Conservation (phyloP, 176 grass and related monocot species). For the Zoysia japonica region DNA sequence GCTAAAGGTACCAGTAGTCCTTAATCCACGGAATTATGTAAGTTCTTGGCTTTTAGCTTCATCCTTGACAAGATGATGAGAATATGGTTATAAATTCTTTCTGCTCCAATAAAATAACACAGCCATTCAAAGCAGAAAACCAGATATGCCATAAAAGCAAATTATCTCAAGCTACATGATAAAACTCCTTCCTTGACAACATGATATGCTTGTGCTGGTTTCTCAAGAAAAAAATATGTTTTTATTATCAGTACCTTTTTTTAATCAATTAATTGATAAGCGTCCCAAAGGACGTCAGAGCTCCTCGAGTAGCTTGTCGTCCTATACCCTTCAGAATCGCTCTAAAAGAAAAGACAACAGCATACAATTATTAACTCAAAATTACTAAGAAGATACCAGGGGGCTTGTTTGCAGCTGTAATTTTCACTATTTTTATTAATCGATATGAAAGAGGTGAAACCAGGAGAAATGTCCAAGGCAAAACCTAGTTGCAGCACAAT, state of each 20-base stretch:
- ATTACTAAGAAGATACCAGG: not conserved
- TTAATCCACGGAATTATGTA: conserved; percentile 43
- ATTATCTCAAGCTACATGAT: not conserved
- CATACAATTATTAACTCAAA: conserved; percentile 29
- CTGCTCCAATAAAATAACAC: conserved; percentile 38
- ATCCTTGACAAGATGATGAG: conserved; percentile 38
- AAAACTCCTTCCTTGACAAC: not conserved
- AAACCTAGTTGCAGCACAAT: conserved; percentile 45
- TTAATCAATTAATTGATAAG: conserved; percentile 31
- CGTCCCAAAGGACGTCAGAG: conserved; percentile 9
- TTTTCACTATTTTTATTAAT: conserved; percentile 39
- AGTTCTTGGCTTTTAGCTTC: conserved; percentile 37
- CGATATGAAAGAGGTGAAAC: conserved; percentile 47
- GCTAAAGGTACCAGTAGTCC: conserved; percentile 42
- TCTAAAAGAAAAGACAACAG: conserved; percentile 44
- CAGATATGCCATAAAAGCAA: conserved; percentile 30
- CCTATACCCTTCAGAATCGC: conserved; percentile 19
- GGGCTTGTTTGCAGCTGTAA: conserved; percentile 29
- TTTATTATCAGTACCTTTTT: conserved; percentile 39
- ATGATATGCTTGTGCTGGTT: not conserved
- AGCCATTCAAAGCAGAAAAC: conserved; percentile 33
- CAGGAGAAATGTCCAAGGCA: conserved; percentile 47
- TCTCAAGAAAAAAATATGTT: not conserved
- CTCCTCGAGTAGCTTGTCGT: conserved; percentile 34
- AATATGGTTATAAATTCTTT: conserved; percentile 43